phyloP scores from a whole-genome alignment of 192 early-diverging fungal genomes.

The Coemansia sp. region DNA sequence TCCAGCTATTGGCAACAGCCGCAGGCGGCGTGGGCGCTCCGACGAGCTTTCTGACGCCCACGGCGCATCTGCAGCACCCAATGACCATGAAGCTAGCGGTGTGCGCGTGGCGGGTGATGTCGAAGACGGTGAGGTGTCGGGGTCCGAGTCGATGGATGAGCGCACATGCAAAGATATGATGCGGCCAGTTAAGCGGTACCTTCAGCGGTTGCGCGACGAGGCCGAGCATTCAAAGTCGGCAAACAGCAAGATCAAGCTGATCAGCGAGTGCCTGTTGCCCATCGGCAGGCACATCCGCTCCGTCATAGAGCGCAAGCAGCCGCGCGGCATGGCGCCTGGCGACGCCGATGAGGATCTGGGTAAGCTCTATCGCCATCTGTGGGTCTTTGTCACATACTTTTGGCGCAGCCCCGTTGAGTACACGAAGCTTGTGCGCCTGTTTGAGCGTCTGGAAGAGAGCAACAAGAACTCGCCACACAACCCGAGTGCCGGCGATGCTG shows the following conservation, averaged over 20 bases:
- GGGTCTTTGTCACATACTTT: constrained; percentile 71
- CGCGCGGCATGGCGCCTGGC: constrained; percentile 28
- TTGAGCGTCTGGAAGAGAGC: constrained; percentile 58
- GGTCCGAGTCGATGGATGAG: constrained; percentile 60
- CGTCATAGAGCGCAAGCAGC: constrained; percentile 42
- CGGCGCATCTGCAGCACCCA: constrained; percentile 19
- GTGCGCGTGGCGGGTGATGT: constrained; percentile 19
- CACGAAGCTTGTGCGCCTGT: constrained; percentile 58
- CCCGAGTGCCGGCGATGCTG: neutral
- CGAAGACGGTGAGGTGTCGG: constrained; percentile 48
- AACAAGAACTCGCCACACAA: constrained; percentile 14
- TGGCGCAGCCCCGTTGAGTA: constrained; percentile 66
- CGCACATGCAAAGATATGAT: constrained; percentile 68
- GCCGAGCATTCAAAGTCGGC: constrained; percentile 56
- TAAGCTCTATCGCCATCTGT: constrained; percentile 61
- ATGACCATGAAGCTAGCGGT: constrained; percentile 11
- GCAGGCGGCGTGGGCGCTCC: constrained; percentile 40
- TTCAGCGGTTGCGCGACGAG: constrained; percentile 62
- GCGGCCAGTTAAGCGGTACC: constrained; percentile 64
- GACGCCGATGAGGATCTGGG: constrained; percentile 26
- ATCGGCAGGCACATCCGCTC: constrained; percentile 58
- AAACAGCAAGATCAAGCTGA: constrained; percentile 56
- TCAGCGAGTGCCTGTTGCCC: constrained; percentile 62
- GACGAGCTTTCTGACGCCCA: constrained; percentile 35
- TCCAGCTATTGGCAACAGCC: constrained; percentile 18